A percentile compares a stretch with the other conserved stretches of the same genome.
Conservation (phyloP, 2,329 filamentous ascomycete genomes). For the Gnomoniopsis smithogilvyi region DNA sequence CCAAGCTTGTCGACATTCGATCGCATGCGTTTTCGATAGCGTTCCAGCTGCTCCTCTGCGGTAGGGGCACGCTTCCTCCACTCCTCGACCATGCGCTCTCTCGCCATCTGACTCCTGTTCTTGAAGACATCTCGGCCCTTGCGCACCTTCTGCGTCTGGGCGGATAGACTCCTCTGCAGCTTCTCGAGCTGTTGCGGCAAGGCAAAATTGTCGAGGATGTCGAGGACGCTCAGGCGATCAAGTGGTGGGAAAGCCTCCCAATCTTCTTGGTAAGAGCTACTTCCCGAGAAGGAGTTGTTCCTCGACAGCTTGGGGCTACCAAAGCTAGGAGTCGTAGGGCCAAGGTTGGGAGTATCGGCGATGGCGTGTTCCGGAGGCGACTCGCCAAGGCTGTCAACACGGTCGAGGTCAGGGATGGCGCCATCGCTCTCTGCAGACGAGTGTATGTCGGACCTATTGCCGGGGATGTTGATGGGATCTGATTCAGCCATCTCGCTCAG, state of each 20-base stretch:
- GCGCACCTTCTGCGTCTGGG: conserved; percentile 81
- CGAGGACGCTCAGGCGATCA: conserved; percentile 86
- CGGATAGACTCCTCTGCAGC: conserved; percentile 76
- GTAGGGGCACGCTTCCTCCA: conserved; percentile 83
- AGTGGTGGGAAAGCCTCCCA: conserved; percentile 84
- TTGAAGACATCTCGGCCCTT: conserved; percentile 79
- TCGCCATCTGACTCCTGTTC: conserved; percentile 72
- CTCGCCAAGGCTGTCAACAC: conserved; percentile 37
- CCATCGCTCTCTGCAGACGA: conserved; percentile 39
- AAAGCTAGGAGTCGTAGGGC: conserved; percentile 35
- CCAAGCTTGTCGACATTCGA: conserved; percentile 84
- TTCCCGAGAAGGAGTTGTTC: conserved; percentile 77
- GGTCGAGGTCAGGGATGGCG: conserved; percentile 36
- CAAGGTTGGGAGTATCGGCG: conserved; percentile 50
- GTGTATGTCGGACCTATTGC: conserved; percentile 33
- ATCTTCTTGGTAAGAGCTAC: conserved; percentile 82
- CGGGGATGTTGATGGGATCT: conserved; percentile 33
- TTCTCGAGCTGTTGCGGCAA: conserved; percentile 88
- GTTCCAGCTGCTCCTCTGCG: conserved; percentile 88
- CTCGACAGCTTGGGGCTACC: conserved; percentile 63
- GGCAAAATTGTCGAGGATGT: conserved; percentile 90
- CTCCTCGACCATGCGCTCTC: conserved; percentile 86
- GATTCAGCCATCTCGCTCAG: conserved; percentile 42
- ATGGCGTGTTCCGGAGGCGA: conserved; percentile 42
- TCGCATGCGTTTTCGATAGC: conserved; percentile 85